A percentile compares a stretch with the other conserved stretches of the same genome.
Conservation (phyloP, 1,284 basidiomycete genomes). For the Peniophora sp. region DNA sequence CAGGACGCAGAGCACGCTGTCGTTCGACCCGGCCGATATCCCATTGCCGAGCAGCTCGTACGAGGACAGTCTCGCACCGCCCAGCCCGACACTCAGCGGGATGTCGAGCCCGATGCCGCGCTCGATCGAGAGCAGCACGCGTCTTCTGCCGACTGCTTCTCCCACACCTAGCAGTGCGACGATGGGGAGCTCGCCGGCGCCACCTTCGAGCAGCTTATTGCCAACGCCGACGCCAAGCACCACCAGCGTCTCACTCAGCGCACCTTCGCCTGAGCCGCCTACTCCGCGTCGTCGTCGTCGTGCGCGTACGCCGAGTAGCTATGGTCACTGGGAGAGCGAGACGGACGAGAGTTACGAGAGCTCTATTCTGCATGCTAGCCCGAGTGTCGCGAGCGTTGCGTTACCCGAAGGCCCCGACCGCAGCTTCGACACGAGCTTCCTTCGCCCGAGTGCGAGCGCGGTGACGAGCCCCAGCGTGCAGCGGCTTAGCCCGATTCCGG, state of each 20-base stretch:
- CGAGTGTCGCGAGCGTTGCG: slow-evolving; percentile 49
- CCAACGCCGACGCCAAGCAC: background rate
- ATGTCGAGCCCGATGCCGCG: too few relatives aligned
- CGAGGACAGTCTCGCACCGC: too few relatives aligned
- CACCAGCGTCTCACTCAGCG: background rate
- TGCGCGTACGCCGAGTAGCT: slow-evolving; percentile 25
- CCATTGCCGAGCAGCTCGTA: too few relatives aligned
- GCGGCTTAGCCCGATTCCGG: slow-evolving; percentile 24
- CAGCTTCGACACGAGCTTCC: slow-evolving; percentile 49
- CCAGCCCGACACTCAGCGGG: too few relatives aligned
- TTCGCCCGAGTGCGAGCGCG: slow-evolving; percentile 29
- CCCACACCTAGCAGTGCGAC: slow-evolving; percentile 17
- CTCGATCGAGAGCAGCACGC: too few relatives aligned
- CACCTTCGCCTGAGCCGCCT: background rate
- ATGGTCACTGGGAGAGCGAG: slow-evolving; percentile 48
- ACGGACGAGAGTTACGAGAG: slow-evolving; percentile 65
- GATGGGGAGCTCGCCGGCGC: slow-evolving; percentile 11
- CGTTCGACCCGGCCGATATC: too few relatives aligned
- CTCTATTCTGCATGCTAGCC: slow-evolving; percentile 57
- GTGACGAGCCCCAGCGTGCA: slow-evolving; percentile 23
- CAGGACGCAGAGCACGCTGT: too few relatives aligned
- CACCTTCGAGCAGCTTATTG: slow-evolving; percentile 15
- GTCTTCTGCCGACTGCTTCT: slow-evolving; percentile 12
- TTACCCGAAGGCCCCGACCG: slow-evolving; percentile 49
- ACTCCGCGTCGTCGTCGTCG: slow-evolving; percentile 2